Base-by-base conservation (phyloP, 2,329 filamentous ascomycete genomes). In the Penicillium verrucosum region DNA sequence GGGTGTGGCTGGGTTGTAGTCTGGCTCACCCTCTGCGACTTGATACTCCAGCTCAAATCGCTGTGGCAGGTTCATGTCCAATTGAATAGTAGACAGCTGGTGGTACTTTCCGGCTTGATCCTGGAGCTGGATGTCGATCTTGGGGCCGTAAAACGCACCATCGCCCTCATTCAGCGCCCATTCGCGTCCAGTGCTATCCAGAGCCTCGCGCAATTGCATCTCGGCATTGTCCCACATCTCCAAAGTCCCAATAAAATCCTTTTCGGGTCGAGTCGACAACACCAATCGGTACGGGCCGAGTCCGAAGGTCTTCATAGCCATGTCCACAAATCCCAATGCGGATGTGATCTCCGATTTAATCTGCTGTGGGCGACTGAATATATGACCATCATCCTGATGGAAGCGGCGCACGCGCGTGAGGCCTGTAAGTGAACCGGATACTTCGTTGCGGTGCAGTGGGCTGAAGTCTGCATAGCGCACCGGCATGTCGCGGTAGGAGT, bases 341-440 rank as follows among this genome's bases (percentile, higher is more conserved):
- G 83, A 83, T 52, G 82, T 81, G 55, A 94, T 93, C 74, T 94
- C 90, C 3, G 83, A 78, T 62, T 85, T 80, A 56, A 93, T 89
- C 73, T 94, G 90, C 45, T 81, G 80, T 6, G 88, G 89, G 1
- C 89, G 85, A 72, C 91, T 95, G 73, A 96, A 96, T 60, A 96
- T 94, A 73, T 96, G 91, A 6, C 89, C 89, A 70, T 96, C 91
- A 70, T 96, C 92, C 70, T 96, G 92, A 73, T 94, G 90, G 73
- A 96, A 96, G 21, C 91, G 84, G 34, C 91, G 84, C 48, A 96
- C 90, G 57, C 92, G 85, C 3, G 91, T 96, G 57, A 96, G 78
- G 14, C 91, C 92, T 47, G 86, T 90, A 48, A 96, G 76, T 0
- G 91, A 86, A 1, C 92, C 91, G 0, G 89, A 92, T 7, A 90